phyloP scores from a whole-genome alignment of 805 yeast species.

The Nakazawaea peltata region DNA sequence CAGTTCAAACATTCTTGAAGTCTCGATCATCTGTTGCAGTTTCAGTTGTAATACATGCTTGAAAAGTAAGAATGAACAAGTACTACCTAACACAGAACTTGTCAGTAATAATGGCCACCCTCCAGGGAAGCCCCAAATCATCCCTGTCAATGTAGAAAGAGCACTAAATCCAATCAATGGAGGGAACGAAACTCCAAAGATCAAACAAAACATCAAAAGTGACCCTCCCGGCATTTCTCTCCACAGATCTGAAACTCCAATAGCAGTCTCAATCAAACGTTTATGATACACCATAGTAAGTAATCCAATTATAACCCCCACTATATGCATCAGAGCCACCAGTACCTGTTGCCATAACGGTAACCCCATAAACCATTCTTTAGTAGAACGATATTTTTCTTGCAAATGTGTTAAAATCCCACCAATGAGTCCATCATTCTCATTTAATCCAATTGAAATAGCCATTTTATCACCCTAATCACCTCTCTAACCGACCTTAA shows the following conservation, averaged over 20 bases:
- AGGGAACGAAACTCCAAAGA: constrained; percentile 76
- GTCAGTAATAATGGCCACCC: constrained; percentile 76
- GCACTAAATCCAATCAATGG: constrained; percentile 82
- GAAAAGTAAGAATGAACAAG: constrained; percentile 63
- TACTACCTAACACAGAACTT: constrained; percentile 68
- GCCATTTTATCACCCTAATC: too few species aligned
- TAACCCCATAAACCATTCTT: constrained; percentile 6
- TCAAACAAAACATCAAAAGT: constrained; percentile 37
- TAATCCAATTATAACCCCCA: background rate
- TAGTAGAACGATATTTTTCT: too few species aligned
- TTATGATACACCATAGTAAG: constrained; percentile 25
- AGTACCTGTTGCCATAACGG: constrained; percentile 1
- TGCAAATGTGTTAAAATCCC: too few species aligned
- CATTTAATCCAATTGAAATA: too few species aligned
- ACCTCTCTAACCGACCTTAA: too few species aligned
- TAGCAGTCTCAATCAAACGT: constrained; percentile 27
- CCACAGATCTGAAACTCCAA: constrained; percentile 38
- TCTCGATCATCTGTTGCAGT: constrained; percentile 52
- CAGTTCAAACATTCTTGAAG: constrained; percentile 63
- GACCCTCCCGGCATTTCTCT: constrained; percentile 30
- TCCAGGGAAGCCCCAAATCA: constrained; percentile 66
- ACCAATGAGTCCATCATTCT: too few species aligned
- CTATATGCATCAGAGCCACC: background rate
- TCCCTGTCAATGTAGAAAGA: constrained; percentile 60
- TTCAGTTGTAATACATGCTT: constrained; percentile 46